Conservation (phyloP, 352 stramenopile species). For the Nothophytophthora sp. region DNA sequence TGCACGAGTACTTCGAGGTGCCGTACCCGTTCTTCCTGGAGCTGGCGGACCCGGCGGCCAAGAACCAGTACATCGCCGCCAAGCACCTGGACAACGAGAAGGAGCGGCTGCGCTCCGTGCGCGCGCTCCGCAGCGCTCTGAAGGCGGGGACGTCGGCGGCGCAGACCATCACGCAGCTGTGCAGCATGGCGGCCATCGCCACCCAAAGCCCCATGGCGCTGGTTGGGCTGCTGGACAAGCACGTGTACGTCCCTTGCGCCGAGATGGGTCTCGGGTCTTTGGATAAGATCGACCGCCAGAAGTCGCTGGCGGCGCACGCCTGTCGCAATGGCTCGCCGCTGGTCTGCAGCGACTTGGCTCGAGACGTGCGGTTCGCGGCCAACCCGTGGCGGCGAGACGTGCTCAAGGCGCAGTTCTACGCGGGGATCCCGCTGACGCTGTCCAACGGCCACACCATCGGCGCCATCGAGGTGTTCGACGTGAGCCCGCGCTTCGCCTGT, state of each 20-base stretch:
- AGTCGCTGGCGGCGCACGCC: slow-evolving; percentile 69
- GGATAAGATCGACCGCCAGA: slow-evolving; percentile 54
- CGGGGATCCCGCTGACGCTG: slow-evolving; percentile 81
- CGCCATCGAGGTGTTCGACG: slow-evolving; percentile 79
- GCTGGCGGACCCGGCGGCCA: slow-evolving; percentile 43
- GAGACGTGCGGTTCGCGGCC: slow-evolving; percentile 71
- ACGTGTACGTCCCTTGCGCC: slow-evolving; percentile 70
- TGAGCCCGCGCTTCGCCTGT: slow-evolving; percentile 55
- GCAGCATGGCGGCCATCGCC: slow-evolving; percentile 83
- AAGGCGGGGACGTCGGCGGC: slow-evolving; percentile 32
- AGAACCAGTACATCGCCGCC: slow-evolving; percentile 62
- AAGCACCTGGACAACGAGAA: slow-evolving; percentile 73
- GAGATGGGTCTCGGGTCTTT: slow-evolving; percentile 40
- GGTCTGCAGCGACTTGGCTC: slow-evolving; percentile 75
- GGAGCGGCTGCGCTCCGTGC: slow-evolving; percentile 64
- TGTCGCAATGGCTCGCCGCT: slow-evolving; percentile 71
- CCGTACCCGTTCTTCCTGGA: slow-evolving; percentile 73
- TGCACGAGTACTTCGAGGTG: slow-evolving; percentile 69
- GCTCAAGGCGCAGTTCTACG: slow-evolving; percentile 68
- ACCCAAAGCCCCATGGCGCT: slow-evolving; percentile 65
- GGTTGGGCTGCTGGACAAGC: slow-evolving; percentile 67
- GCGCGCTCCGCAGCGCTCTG: slow-evolving; percentile 46
- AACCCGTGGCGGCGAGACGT: slow-evolving; percentile 74
- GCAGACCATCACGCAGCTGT: slow-evolving; percentile 70
- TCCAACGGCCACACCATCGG: slow-evolving; percentile 83